Evolutionary conservation across 2,329 filamentous ascomycete genomes (phyloP), one percentile per base, ranked within the genome.

Genomic region (Exophiala sideris): DNA sequence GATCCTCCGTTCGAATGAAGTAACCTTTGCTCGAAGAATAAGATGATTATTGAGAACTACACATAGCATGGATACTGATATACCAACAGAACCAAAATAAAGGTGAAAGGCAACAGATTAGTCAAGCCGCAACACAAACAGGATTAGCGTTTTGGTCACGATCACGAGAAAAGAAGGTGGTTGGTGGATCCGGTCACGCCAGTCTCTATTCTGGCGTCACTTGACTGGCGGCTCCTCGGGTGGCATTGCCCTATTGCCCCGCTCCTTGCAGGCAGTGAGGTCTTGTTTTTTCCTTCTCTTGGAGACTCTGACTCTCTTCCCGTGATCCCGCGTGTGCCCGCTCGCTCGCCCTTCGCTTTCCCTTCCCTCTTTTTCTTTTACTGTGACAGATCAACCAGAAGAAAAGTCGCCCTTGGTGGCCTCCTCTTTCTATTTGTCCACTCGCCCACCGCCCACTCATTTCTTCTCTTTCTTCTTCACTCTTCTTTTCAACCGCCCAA

Each of bases 401-500:
- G 16, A 21, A 21, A 16, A 42, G 8, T 20, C 40, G 14, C 5
- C 34, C 35, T 29, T 35, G 48, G 36, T 18, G 36, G 34, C 41
- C 35, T 20, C 36, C 48, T 38, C 21, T 24, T 33, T 45, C 18
- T 40, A 53, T 50, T 42, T 36, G 21, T 46, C 54, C 52, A 50
- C 42, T 45, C 48, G 48, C 44, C 41, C 41, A 44, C 41, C 14
- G 39, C 48, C 45, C 41, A 32, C 36, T 45, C 45, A 35, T 52
- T 48, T 49, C 44, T 45, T 50, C 34, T 35, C 33, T 52, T 50
- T 47, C 50, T 52, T 47, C 48, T 50, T 46, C 32, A 48, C 50
- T 41, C 51, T 48, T 59, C 53, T 52, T 57, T 35, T 48, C 24
- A 29, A 29, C 47, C 48, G 47, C 56, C 56, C 58, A 62, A 58